Conservation (phyloP, 2,329 filamentous ascomycete genomes). For the Sarocladiaceae sp. region DNA sequence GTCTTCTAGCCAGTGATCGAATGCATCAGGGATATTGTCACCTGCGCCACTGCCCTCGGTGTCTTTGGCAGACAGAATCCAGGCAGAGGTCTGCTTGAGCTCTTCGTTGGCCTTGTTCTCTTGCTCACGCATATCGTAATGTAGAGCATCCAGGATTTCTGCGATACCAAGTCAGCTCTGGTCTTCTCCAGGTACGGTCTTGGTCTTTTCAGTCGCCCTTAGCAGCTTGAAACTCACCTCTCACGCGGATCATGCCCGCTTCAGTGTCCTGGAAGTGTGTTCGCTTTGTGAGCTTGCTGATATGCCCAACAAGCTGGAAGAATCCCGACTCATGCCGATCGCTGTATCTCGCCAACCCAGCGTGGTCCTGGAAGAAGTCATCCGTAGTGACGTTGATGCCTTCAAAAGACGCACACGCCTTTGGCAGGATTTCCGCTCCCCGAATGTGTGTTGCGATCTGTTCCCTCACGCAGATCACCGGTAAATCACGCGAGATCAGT, state of each 20-base stretch:
- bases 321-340: conserved; percentile 5
- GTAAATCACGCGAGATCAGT: not conserved
- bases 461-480: conserved; percentile 3
- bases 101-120: conserved; percentile 9
- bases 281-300: conserved; percentile 7
- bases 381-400: conserved; percentile 7
- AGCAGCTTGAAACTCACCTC: no score
- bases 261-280: conserved; percentile 7
- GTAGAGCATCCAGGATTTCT: conserved; percentile 6
- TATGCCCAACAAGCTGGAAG: conserved; percentile 6
- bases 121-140: conserved; percentile 5
- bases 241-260: conserved; percentile 5
- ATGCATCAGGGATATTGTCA: conserved; percentile 3
- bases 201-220: no score
- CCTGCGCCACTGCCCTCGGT: conserved; percentile 5
- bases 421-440: conserved; percentile 4
- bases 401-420: not conserved
- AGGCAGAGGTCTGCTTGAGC: conserved; percentile 6
- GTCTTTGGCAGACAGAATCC: conserved; percentile 7
- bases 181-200: no score
- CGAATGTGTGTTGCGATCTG: not conserved
- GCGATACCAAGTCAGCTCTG: not conserved
- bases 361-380: conserved; percentile 7
- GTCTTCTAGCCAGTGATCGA: conserved; percentile 4
- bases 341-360: conserved; percentile 3